Conservation (phyloP, 2,329 filamentous ascomycete genomes). For the Epichloe glyceriae region DNA sequence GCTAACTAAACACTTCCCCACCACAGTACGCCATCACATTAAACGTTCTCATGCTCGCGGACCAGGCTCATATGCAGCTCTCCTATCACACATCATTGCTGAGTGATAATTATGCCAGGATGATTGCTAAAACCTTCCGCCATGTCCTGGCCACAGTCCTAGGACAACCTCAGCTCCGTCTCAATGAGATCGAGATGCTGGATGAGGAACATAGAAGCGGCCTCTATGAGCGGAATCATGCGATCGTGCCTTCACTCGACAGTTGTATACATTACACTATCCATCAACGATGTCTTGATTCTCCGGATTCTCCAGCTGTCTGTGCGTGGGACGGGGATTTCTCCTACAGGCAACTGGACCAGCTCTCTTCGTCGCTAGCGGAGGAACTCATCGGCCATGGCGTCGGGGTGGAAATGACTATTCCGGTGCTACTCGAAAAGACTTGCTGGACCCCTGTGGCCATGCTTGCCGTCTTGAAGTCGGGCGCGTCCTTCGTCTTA, state of each 20-base stretch:
- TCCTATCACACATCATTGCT: neutral
- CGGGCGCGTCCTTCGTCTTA: conserved; percentile 10
- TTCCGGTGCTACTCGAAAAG: conserved; percentile 12
- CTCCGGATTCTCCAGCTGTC: neutral
- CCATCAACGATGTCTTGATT: neutral
- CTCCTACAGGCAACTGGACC: neutral
- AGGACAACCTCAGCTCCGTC: neutral
- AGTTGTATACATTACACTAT: neutral
- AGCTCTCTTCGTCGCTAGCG: neutral
- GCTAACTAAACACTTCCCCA: too few relatives aligned
- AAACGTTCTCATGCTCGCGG: neutral
- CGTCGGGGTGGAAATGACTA: conserved; percentile 1
- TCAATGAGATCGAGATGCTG: neutral
- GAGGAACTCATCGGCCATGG: neutral
- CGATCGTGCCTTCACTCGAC: neutral
- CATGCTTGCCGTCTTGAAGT: conserved; percentile 15
- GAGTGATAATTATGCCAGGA: neutral
- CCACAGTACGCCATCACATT: neutral
- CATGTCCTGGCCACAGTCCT: neutral
- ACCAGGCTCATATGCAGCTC: neutral
- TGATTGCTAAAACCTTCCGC: neutral
- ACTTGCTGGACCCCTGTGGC: conserved; percentile 10
- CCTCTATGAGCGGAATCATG: neutral
- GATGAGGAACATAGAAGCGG: neutral
- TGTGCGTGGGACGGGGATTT: neutral